Percentiles rank a stretch among this genome's conserved stretches.
phyloP scores from a whole-genome alignment of 768 basidiomycete species.

The Cyclocybe aegerita region DNA sequence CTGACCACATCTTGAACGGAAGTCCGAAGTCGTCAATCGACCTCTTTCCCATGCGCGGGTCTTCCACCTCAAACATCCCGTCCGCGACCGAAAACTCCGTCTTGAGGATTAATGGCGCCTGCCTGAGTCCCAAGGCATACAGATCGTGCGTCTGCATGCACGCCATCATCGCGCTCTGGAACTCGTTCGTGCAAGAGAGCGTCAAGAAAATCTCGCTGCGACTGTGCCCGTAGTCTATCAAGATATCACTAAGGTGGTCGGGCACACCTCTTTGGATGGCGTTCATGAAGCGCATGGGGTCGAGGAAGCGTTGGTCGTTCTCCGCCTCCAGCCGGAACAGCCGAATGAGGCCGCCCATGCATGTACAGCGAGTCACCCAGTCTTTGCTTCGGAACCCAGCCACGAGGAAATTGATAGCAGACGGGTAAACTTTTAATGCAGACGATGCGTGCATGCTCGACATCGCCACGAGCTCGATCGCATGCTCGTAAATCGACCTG shows the following conservation, averaged over 20 bases:
- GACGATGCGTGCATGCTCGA: slow-evolving; percentile 43
- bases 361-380: slow-evolving; percentile 49
- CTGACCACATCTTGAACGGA: slow-evolving; percentile 59
- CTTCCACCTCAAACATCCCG: slow-evolving; percentile 49
- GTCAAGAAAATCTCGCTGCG: slow-evolving; percentile 49
- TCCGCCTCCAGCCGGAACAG: slow-evolving; percentile 44
- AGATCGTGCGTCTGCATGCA: slow-evolving; percentile 48
- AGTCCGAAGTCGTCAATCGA: slow-evolving; percentile 47
- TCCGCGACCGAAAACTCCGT: slow-evolving; percentile 64
- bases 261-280: slow-evolving; percentile 45
- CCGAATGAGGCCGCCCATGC: slow-evolving; percentile 53
- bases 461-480: slow-evolving; percentile 42
- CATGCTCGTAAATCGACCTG: slow-evolving; percentile 47
- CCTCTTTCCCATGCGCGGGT: slow-evolving; percentile 39
- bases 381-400: slow-evolving; percentile 56
- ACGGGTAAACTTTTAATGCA: slow-evolving; percentile 42
- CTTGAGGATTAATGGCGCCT: slow-evolving; percentile 48
- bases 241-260: slow-evolving; percentile 40
- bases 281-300: slow-evolving; percentile 47
- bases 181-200: slow-evolving; percentile 38
- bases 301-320: slow-evolving; percentile 42
- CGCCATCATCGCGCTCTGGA: slow-evolving; percentile 53
- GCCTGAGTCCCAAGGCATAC: slow-evolving; percentile 46
- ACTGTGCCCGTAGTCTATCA: slow-evolving; percentile 46
- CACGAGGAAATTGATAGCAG: slow-evolving; percentile 49